Percentiles rank a stretch among this genome's conserved stretches.
Evolutionary conservation across 805 yeast species (phyloP).

Genomic region (Kodamaea fukazawae): DNA sequence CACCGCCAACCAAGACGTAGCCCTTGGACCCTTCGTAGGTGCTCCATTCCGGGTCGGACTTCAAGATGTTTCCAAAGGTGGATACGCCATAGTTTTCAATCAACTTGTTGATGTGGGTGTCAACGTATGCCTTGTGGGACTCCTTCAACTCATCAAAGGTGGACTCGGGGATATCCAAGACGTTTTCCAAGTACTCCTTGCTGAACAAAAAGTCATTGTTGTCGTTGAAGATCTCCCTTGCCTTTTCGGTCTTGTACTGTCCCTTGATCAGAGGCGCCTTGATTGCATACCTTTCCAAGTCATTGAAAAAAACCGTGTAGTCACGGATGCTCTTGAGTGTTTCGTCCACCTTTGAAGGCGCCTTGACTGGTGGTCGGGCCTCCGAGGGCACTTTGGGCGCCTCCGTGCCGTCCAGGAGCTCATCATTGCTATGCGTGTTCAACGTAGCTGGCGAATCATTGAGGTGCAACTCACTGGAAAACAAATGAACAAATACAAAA

Average conservation of each 20-base stretch:
- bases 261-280: conserved; percentile 38
- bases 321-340: conserved; percentile 16
- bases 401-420: too few relatives aligned
- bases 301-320: conserved; percentile 31
- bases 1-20: conserved; percentile 54
- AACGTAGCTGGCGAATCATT: too few relatives aligned
- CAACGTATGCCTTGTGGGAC: conserved; percentile 36
- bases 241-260: conserved; percentile 41
- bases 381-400: too few relatives aligned
- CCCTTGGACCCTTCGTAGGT: conserved; percentile 32
- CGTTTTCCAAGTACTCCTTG: conserved; percentile 43
- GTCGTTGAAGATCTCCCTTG: conserved; percentile 40
- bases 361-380: too few relatives aligned
- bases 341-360: too few relatives aligned
- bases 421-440: too few relatives aligned
- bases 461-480: conserved; percentile 1
- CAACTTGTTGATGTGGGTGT: conserved; percentile 27
- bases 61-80: conserved; percentile 35
- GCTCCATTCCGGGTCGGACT: conserved; percentile 40
- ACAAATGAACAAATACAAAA: conserved; percentile 4
- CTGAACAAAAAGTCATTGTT: conserved; percentile 43
- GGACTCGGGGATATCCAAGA: conserved; percentile 39
- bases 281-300: conserved; percentile 34
- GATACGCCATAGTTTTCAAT: conserved; percentile 22
- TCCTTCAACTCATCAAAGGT: conserved; percentile 32